Conservation (phyloP, 257 asterid species). For the Plectranthus barbatus region DNA sequence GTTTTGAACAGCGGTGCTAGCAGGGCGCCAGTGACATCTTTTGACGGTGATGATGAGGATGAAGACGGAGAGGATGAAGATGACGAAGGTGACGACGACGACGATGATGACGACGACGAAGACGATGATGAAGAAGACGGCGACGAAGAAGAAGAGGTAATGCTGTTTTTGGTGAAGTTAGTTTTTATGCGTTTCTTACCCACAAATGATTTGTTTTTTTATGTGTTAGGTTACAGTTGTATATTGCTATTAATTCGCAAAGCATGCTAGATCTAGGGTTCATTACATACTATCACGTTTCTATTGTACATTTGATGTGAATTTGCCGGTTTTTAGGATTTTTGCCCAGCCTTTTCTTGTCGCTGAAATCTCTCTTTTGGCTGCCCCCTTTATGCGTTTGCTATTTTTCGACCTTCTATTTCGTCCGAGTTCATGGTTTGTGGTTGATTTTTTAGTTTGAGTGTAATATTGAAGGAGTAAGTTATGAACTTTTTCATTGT, state of each 20-base stretch:
- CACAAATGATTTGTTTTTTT: background rate
- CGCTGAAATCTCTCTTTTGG: background rate
- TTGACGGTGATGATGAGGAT: too few species aligned
- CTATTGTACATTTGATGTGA: background rate
- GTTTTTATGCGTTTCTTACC: background rate
- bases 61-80: conserved; percentile 41
- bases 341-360: background rate
- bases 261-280: conserved; percentile 10
- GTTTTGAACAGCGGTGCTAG: too few species aligned
- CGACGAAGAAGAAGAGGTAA: conserved; percentile 37
- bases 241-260: background rate
- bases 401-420: background rate
- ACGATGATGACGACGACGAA: conserved; percentile 31
- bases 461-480: background rate
- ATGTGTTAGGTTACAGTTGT: conserved; percentile 8
- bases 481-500: conserved; percentile 18
- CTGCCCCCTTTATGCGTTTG: background rate
- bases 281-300: background rate
- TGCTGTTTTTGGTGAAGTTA: background rate
- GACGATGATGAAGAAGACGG: conserved; percentile 20
- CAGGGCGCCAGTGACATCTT: too few species aligned
- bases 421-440: background rate
- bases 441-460: background rate
- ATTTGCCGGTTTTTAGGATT: background rate
- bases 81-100: conserved; percentile 12